Base-by-base conservation (phyloP, 1,139 yeast species). In the Taphrina wiesneri region DNA sequence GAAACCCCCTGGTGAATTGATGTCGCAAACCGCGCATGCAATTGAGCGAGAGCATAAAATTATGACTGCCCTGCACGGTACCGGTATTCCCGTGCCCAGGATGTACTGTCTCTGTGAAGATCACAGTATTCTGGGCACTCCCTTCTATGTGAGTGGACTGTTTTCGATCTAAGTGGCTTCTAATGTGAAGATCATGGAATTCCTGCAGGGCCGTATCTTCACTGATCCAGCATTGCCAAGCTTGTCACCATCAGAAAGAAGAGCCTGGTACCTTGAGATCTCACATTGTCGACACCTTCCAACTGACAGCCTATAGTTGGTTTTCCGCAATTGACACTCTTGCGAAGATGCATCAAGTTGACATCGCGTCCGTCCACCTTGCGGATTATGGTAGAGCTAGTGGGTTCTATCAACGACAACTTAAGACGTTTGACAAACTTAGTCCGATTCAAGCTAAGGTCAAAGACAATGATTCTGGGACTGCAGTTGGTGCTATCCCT, bases 121-220 rank as follows among this genome's bases (percentile, higher is more conserved):
- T 57, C 90, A 89, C 2, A 75, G 77, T 19, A 84, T 90, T 45
- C 85, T 86, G 2, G 96, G 91, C 41, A 63, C 66, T n/a, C 57
- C 66, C 7, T 63, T 63, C 56, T 63, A 63, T 19, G 64, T 60
- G 5, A 13, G 64, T 26, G 6, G n/a, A n/a, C 15, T 28, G 32
- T 7, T 17, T 13, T 43, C 25, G 23, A 25, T 3, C 60, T 6
- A n/a, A 15, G 9, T 25, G 26, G n/a, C 28, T 6, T 73, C 87
- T 89, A 51, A 95, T 83, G 1, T 85, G 85, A 85, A 86, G 72
- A 70, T 75, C 61, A 86, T 86, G 88, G 84, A 85, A 71, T 86
- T 82, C 71, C 79, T 85, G 19, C 78, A 82, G 39, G 90, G 89
- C 2, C 78, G 83, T 28, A 84, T 82, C 69, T 83, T 86, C 73